A percentile compares a stretch with the other conserved stretches of the same genome.
Evolutionary conservation across 2,329 filamentous ascomycete species (phyloP).

Genomic region (Neofusicoccum cordaticola): DNA sequence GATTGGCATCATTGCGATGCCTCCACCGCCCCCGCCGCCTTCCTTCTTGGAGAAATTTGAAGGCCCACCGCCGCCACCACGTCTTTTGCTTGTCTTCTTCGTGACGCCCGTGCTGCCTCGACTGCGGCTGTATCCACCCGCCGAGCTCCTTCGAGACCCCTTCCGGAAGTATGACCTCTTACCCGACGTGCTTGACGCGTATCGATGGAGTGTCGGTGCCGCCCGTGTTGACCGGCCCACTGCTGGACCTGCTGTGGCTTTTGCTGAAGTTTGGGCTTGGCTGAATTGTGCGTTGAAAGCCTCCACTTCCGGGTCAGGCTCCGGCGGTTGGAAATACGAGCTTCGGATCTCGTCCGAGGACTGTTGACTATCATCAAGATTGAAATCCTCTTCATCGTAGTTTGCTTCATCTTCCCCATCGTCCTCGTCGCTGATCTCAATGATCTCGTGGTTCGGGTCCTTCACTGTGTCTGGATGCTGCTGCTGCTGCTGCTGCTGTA

Average conservation of each 20-base stretch:
- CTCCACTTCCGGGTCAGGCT: constrained; percentile 13
- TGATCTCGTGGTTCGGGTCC: constrained; percentile 48
- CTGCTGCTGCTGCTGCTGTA: constrained; percentile 23
- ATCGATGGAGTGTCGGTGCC: neutral
- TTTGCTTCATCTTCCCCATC: constrained; percentile 28
- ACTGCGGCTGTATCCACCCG: constrained; percentile 4
- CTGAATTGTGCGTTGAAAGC: constrained; percentile 15
- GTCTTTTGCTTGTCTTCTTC: constrained; percentile 18
- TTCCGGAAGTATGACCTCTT: constrained; percentile 7
- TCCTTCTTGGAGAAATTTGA: constrained; percentile 7
- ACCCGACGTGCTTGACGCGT: neutral
- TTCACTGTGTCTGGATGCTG: neutral
- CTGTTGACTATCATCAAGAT: neutral
- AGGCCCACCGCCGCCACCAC: constrained; percentile 7
- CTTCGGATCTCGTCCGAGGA: neutral
- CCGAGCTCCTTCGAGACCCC: constrained; percentile 12
- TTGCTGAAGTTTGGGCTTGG: constrained; percentile 6
- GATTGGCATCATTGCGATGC: constrained; percentile 40
- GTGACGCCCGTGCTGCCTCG: neutral
- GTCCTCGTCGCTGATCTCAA: constrained; percentile 26
- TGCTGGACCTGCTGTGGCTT: neutral
- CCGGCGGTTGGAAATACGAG: constrained; percentile 6
- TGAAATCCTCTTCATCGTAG: constrained; percentile 9
- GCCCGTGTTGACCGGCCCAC: neutral
- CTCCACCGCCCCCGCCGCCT: constrained; percentile 22